phyloP scores from a whole-genome alignment of 768 basidiomycete genomes.

The Rhizopogon roseolus region DNA sequence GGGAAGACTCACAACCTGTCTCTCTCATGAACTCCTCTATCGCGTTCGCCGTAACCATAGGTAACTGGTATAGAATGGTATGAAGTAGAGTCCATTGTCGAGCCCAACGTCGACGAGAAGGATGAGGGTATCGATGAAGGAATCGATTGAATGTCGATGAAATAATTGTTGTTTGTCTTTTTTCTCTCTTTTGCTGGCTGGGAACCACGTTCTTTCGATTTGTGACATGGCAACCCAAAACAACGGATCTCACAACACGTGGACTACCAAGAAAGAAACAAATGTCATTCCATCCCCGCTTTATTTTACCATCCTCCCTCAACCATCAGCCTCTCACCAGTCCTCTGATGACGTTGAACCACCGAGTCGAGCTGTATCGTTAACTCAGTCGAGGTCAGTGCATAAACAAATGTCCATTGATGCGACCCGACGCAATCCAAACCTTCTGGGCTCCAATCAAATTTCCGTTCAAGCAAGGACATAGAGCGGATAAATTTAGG shows the following conservation, averaged over 20 bases:
- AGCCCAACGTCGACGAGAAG: neutral
- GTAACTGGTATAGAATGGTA: neutral
- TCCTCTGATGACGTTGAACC: too few relatives aligned
- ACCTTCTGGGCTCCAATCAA: too few relatives aligned
- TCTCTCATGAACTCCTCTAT: conserved; percentile 25
- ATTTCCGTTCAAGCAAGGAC: too few relatives aligned
- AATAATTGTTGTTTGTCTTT: neutral
- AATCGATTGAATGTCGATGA: neutral
- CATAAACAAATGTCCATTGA: too few relatives aligned
- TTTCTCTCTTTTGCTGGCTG: conserved; percentile 3
- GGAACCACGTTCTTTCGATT: conserved; percentile 1
- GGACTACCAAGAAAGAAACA: too few relatives aligned
- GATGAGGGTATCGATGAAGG: neutral
- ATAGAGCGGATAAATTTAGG: too few relatives aligned
- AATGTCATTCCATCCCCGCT: too few relatives aligned
- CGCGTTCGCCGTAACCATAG: conserved; percentile 13
- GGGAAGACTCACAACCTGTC: conserved; percentile 31
- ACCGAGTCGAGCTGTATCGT: too few relatives aligned
- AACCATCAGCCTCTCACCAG: too few relatives aligned
- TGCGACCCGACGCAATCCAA: too few relatives aligned
- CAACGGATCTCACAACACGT: conserved; percentile 6
- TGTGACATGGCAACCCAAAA: conserved; percentile 5
- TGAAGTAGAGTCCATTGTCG: neutral
- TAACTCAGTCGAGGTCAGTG: too few relatives aligned
- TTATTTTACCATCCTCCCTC: too few relatives aligned